Evolutionary conservation across 306 rosid species (phyloP).

Genomic region (Castanopsis chinensis): DNA sequence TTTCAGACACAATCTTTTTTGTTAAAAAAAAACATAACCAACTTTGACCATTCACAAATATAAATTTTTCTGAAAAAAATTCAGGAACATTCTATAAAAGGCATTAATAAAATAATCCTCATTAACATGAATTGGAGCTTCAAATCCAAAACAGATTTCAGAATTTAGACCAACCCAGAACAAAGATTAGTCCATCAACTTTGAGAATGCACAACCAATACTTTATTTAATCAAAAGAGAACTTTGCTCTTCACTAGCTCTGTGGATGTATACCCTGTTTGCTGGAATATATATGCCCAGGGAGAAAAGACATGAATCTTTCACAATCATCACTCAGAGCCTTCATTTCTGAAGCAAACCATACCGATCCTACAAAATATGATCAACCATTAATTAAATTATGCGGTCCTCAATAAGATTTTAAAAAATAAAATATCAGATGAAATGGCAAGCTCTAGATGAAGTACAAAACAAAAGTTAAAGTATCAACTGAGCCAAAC

Average conservation of each 20-base stretch:
- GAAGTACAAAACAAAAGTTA: neutral
- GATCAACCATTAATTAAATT: constrained; percentile 13
- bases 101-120: neutral
- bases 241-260: neutral
- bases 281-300: constrained; percentile 97
- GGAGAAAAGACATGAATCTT: constrained; percentile 81
- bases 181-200: neutral
- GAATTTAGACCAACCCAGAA: neutral
- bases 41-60: neutral
- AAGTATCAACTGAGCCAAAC: neutral
- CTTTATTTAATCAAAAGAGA: neutral
- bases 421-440: neutral
- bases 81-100: neutral
- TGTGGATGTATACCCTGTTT: constrained; percentile 58
- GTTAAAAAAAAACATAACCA: neutral
- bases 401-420: neutral
- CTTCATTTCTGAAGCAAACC: constrained; percentile 99
- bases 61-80: neutral
- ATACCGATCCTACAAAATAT: constrained; percentile 71
- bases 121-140: neutral
- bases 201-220: neutral
- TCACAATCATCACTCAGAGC: constrained; percentile 97
- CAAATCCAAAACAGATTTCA: neutral
- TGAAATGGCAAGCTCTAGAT: neutral
- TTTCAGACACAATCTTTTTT: neutral